Percentiles rank a stretch among this genome's conserved stretches.
These are phyloP conservation scores for Chlorella sorokiniana DNA, from an alignment of 139 green algal species.

Conservation along the genomic window DNA sequence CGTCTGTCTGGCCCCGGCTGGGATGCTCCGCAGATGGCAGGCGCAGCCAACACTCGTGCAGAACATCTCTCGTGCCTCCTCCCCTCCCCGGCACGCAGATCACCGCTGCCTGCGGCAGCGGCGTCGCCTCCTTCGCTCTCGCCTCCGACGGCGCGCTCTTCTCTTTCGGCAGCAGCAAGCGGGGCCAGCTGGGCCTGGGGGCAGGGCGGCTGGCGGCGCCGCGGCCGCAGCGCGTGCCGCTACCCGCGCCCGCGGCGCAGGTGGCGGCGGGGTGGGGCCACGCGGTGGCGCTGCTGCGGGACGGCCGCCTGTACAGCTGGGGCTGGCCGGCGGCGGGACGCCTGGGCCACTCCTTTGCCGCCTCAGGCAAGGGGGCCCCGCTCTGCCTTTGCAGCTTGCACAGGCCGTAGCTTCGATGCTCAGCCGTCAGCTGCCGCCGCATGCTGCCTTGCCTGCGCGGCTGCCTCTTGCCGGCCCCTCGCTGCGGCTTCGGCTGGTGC, in stretches of 20 bases:
- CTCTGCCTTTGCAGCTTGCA: not conserved
- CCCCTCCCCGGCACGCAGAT: conserved; percentile 1
- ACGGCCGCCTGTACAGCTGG: conserved; percentile 45
- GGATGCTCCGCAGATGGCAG: no score
- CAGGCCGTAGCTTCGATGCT: not conserved
- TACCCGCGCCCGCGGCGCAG: conserved; percentile 18
- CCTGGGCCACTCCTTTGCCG: conserved; percentile 47
- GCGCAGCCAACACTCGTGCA: not conserved
- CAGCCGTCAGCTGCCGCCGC: not conserved
- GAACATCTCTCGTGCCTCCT: not conserved
- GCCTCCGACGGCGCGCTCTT: conserved; percentile 43
- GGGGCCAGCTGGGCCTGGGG: conserved; percentile 61
- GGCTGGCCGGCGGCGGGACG: conserved; percentile 37
- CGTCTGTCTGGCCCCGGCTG: no score
- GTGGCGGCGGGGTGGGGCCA: conserved; percentile 51
- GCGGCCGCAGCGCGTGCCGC: conserved; percentile 16
- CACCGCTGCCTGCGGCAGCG: conserved; percentile 32
- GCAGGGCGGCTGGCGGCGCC: not conserved
- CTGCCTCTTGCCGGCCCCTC: not conserved
- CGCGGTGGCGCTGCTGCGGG: conserved; percentile 34
- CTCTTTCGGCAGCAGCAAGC: conserved; percentile 48
- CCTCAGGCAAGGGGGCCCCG: not conserved
- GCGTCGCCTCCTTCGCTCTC: conserved; percentile 48
- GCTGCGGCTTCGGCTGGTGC: no score
- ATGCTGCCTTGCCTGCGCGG: not conserved